Conservation (phyloP, 129 eudicot genomes). For the Tanacetum coccineum region DNA sequence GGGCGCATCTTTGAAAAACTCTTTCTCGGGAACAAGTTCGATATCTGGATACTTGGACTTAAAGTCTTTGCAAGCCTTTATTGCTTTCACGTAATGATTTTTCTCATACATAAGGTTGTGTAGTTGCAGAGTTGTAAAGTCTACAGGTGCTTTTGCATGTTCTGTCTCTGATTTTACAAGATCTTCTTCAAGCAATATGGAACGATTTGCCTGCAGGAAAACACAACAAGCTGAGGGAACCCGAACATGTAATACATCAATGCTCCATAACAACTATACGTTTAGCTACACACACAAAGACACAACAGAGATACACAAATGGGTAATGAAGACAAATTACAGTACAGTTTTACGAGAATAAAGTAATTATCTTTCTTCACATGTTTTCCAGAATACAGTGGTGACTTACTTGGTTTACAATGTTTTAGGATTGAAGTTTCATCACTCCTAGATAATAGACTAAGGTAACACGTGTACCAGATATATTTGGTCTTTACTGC, state of each 20-base stretch:
- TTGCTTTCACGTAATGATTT: slow-evolving; percentile 89
- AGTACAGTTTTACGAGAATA: not conserved
- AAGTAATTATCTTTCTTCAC: not conserved
- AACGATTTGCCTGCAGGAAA: slow-evolving; percentile 73
- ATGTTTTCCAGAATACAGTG: not conserved
- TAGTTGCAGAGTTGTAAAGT: slow-evolving; percentile 92
- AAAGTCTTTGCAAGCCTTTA: slow-evolving; percentile 94
- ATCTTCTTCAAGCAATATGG: slow-evolving; percentile 94
- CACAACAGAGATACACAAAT: not conserved
- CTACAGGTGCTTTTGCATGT: slow-evolving; percentile 98
- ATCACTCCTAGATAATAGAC: too few species aligned
- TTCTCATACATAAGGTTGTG: slow-evolving; percentile 97
- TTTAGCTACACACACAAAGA: not conserved
- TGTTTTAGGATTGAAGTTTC: too few species aligned
- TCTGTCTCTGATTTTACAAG: slow-evolving; percentile 87
- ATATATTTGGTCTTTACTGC: too few species aligned
- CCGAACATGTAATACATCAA: not conserved
- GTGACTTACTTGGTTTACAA: too few species aligned
- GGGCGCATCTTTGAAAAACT: slow-evolving; percentile 77
- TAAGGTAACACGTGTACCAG: too few species aligned
- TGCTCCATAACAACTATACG: not conserved
- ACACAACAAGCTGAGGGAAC: not conserved
- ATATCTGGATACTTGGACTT: slow-evolving; percentile 93
- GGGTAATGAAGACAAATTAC: not conserved
- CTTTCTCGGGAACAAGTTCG: slow-evolving; percentile 90